Percentiles rank a stretch among this genome's conserved stretches.
These are phyloP conservation scores for Fraxinus sp. DNA, from an alignment of 305 asterid species.

Conservation along the genomic window DNA sequence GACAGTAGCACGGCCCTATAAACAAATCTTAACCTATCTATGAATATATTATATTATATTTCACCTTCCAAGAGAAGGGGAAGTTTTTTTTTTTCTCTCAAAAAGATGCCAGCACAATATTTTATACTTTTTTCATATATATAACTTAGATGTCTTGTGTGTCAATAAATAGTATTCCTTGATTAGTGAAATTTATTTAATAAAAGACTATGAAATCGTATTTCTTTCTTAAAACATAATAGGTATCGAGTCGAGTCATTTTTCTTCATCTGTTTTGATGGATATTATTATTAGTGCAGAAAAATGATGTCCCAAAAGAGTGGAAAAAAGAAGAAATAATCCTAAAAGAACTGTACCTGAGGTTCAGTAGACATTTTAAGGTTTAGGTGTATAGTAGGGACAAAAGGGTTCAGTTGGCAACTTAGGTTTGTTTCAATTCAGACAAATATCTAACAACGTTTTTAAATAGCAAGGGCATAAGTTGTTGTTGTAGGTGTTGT, in stretches of 20 bases:
- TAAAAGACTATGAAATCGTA: not conserved
- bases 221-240: not conserved
- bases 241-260: not conserved
- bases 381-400: conserved; percentile 31
- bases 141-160: not conserved
- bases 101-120: not conserved
- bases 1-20: not conserved
- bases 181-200: not conserved
- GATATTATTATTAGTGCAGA: not conserved
- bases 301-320: not conserved
- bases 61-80: not conserved
- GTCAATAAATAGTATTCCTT: not conserved
- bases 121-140: not conserved
- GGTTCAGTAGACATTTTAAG: conserved; percentile 4
- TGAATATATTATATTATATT: not conserved
- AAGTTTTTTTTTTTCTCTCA: not conserved
- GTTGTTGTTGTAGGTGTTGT: conserved; percentile 10
- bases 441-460: not conserved
- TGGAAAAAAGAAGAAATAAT: not conserved
- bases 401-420: conserved; percentile 27
- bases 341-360: not conserved
- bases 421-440: not conserved
- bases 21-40: not conserved
- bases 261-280: not conserved
- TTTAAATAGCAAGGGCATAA: not conserved